Conservation (phyloP, 78 protist species). For the Guillardia theta region DNA sequence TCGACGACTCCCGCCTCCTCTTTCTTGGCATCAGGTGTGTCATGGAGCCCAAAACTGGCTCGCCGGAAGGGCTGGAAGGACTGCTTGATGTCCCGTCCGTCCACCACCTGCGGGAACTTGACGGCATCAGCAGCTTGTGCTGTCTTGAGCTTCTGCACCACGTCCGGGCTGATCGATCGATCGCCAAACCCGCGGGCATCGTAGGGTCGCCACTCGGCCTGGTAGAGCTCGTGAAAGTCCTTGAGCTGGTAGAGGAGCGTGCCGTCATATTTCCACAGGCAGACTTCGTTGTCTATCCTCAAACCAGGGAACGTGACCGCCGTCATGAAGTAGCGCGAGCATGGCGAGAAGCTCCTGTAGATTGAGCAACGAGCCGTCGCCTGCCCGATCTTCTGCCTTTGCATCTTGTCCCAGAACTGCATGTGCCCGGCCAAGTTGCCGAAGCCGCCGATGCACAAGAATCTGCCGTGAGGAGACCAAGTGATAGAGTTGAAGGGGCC, state of each 20-base stretch:
- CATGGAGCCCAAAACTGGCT: no score
- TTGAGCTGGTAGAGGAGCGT: neutral
- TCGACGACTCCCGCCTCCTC: neutral
- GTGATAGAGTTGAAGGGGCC: slow-evolving; percentile 56
- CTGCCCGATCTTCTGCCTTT: neutral
- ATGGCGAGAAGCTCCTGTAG: slow-evolving; percentile 52
- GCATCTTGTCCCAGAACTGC: slow-evolving; percentile 9
- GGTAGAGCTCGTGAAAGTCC: no score
- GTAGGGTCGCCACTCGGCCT: no score
- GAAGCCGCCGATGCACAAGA: slow-evolving; percentile 56
- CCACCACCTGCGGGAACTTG: no score
- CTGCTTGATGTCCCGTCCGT: no score
- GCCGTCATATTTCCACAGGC: neutral
- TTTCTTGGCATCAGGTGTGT: no score
- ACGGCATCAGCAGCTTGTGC: neutral
- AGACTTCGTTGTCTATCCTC: slow-evolving; percentile 2
- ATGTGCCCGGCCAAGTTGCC: slow-evolving; percentile 70
- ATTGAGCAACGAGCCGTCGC: neutral
- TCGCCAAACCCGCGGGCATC: no score
- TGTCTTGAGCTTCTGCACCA: neutral
- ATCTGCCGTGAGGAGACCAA: slow-evolving; percentile 52
- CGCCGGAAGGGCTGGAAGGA: no score
- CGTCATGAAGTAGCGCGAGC: slow-evolving; percentile 43
- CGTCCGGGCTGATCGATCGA: no score
- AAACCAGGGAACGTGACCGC: slow-evolving; percentile 62